Evolutionary conservation across 129 eudicot genomes (phyloP), one percentile per base, ranked within the genome.

Genomic region (Escallonia rubra): DNA sequence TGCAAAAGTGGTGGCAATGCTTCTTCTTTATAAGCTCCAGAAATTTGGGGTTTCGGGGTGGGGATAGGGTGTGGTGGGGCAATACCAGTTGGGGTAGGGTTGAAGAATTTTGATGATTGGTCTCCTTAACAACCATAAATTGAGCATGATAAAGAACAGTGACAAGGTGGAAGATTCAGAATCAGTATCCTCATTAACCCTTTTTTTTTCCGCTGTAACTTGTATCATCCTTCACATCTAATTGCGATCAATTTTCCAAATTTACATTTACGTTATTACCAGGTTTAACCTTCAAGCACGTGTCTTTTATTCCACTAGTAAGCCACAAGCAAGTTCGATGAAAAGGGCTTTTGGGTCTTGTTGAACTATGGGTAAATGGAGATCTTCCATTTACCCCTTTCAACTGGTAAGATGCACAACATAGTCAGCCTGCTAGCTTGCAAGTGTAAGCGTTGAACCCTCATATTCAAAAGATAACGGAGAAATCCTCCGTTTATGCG

Each of bases 1-100:
- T 62, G 70, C 53, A 53, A 75, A 56, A 70, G 62, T 61, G 72
- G 77, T 72, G 73, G 69, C 68, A 76, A 63, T 57, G 78, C 59
- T 50, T 73, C 82, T 53, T 40, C 59, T 58, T 77, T 88, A 88
- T 87, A 87, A 51, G 87, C 86, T 70, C 71, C 78, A 64, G 14
- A 77, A 73, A 61, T 40, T 39, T 69, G 15, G 57, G 74, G 76
- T 23, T 23, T 23, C 1, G 34, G 1, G 34, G 34, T 23, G 34
- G 34, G 34, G 34, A 23, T 23, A 66, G 53, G 63, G 76, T 50
- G 45, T 38, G 67, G 64, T 70, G 66, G 72, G 85, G 80, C 40
- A 47, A 11, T 48, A 72, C 81, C 75, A 81, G 78, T 72, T 76
- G 81, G 81, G 61, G 62, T 44, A 74, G 44, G 47, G 43, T 47